Conservation (phyloP, 164 flowering plant species). For the Magnolia sinica region DNA sequence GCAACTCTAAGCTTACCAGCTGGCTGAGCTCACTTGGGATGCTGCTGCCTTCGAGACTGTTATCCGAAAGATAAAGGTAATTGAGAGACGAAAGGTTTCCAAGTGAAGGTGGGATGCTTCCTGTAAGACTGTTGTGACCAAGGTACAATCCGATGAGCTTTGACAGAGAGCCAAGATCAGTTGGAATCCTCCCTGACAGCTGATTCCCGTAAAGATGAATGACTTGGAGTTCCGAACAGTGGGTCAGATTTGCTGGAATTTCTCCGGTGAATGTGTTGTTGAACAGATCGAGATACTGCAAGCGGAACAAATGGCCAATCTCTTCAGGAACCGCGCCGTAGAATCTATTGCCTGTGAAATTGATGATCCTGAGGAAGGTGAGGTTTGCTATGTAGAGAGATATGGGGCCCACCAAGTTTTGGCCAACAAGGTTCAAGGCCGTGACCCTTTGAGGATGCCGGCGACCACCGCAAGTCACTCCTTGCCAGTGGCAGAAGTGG, state of each 20-base stretch:
- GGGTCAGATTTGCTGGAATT: constrained; percentile 28
- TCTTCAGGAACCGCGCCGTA: constrained; percentile 30
- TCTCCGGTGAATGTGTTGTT: constrained; percentile 31
- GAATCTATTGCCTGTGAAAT: constrained; percentile 32
- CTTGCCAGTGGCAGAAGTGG: too few relatives aligned
- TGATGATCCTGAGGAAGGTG: constrained; percentile 33
- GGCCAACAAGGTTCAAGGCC: constrained; percentile 13
- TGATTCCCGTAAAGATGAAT: constrained; percentile 15
- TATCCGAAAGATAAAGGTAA: neutral
- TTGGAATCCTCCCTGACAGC: neutral
- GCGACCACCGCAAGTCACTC: neutral
- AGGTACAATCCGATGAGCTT: neutral
- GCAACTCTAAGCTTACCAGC: neutral
- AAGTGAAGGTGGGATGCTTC: constrained; percentile 1
- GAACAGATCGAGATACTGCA: constrained; percentile 27
- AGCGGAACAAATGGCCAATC: constrained; percentile 27
- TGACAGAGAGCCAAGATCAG: neutral
- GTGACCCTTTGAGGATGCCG: constrained; percentile 18
- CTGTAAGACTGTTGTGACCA: neutral
- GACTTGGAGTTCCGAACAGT: constrained; percentile 15
- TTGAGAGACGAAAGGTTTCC: neutral
- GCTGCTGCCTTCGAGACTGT: neutral
- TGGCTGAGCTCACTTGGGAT: constrained; percentile 1
- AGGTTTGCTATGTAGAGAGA: constrained; percentile 39
- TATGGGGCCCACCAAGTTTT: constrained; percentile 22